Evolutionary conservation across 2,329 filamentous ascomycete genomes (phyloP).

Genomic region (Meredithiella fracta): DNA sequence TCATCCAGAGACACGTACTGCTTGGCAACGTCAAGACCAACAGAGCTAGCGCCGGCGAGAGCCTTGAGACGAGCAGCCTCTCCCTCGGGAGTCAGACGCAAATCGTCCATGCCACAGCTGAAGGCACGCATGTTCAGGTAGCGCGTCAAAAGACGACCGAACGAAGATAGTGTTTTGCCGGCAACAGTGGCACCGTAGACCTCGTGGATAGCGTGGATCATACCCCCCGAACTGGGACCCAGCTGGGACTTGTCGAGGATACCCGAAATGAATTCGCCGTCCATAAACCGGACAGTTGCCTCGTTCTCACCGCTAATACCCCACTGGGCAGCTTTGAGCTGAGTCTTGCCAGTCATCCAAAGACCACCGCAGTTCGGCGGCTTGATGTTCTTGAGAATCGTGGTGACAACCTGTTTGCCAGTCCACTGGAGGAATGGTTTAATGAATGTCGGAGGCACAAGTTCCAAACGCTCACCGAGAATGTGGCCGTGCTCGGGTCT

Average conservation of each 20-base stretch:
- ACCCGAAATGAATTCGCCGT: constrained; percentile 75
- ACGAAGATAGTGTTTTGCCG: constrained; percentile 72
- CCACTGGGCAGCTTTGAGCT: constrained; percentile 68
- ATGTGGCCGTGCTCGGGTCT: constrained; percentile 85
- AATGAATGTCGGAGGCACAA: constrained; percentile 63
- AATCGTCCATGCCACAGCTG: constrained; percentile 92
- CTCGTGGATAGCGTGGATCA: constrained; percentile 87
- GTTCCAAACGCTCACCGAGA: constrained; percentile 62
- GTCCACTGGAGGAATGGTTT: constrained; percentile 79
- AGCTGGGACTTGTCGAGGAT: constrained; percentile 95
- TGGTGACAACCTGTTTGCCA: constrained; percentile 89
- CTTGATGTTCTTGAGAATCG: constrained; percentile 80
- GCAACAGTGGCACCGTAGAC: constrained; percentile 77
- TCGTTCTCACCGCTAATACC: constrained; percentile 54
- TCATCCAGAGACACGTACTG: constrained; percentile 75
- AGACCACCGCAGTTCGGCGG: constrained; percentile 61
- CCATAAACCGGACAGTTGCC: constrained; percentile 61
- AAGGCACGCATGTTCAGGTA: constrained; percentile 88
- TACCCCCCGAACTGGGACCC: constrained; percentile 68
- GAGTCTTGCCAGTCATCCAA: constrained; percentile 62
- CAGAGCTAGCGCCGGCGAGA: constrained; percentile 46
- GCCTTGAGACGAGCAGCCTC: constrained; percentile 54
- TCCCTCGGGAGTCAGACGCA: constrained; percentile 66
- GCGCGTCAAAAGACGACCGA: constrained; percentile 78
- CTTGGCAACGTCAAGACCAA: constrained; percentile 66